These are phyloP conservation scores for Canavalia gladiata DNA, from an alignment of 306 rosid genomes.

Conservation along the genomic window DNA sequence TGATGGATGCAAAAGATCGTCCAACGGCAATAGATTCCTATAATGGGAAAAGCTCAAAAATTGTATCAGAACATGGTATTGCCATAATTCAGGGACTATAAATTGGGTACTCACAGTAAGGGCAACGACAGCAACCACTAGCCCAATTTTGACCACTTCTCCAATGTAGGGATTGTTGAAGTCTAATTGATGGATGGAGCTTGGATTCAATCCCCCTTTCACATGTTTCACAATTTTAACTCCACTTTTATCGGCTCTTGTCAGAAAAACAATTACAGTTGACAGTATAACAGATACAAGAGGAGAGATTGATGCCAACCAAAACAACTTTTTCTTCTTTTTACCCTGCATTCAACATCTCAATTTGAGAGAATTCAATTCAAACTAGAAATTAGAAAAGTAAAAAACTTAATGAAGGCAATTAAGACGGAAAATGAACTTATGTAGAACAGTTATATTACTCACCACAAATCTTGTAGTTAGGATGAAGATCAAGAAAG, in stretches of 20 bases:
- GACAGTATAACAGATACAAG: constrained; percentile 71
- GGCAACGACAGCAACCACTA: constrained; percentile 75
- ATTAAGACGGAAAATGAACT: background rate
- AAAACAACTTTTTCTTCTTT: constrained; percentile 72
- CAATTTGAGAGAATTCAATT: background rate
- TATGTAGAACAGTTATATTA: background rate
- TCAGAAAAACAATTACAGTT: constrained; percentile 69
- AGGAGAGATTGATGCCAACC: constrained; percentile 88
- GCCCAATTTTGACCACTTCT: constrained; percentile 69
- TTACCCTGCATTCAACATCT: constrained; percentile 58
- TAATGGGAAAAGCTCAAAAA: background rate
- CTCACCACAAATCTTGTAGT: constrained; percentile 71
- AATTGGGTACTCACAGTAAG: constrained; percentile 64
- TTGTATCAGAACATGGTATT: background rate
- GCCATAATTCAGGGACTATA: background rate
- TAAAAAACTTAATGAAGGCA: background rate
- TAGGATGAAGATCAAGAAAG: constrained; percentile 77
- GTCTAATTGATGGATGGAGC: constrained; percentile 68
- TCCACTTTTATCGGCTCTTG: constrained; percentile 73
- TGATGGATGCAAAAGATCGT: constrained; percentile 78
- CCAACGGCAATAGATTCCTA: constrained; percentile 97
- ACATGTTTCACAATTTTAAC: constrained; percentile 81
- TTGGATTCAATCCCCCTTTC: constrained; percentile 82
- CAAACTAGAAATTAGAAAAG: background rate
- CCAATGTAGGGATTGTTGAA: constrained; percentile 55